A percentile compares a stretch with the other conserved stretches of the same genome.
phyloP scores from a whole-genome alignment of 208 protist species.

The Trypanosoma brucei region DNA sequence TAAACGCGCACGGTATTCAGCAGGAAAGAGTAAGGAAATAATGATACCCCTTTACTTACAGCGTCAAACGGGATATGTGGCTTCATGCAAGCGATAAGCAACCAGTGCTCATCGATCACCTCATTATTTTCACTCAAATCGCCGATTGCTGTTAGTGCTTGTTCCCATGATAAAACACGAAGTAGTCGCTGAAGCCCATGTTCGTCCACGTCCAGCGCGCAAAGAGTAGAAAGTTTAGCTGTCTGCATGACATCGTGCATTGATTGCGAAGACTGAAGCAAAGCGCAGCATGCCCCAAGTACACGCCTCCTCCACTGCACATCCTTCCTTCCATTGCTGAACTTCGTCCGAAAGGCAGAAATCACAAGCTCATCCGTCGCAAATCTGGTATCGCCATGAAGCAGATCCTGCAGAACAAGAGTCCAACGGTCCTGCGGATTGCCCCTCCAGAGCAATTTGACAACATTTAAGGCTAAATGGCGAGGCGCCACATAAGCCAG shows the following conservation, averaged over 20 bases:
- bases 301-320: conserved; percentile 24
- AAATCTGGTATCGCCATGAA: conserved; percentile 30
- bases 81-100: conserved; percentile 17
- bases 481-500: conserved; percentile 18
- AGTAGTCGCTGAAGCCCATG: conserved; percentile 69
- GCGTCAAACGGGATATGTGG: conserved; percentile 12
- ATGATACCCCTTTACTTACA: not conserved
- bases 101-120: conserved; percentile 52
- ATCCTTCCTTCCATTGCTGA: not conserved
- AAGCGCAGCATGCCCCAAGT: conserved; percentile 50
- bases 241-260: conserved; percentile 44
- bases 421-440: conserved; percentile 11
- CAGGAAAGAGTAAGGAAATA: conserved; percentile 10
- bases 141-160: conserved; percentile 25
- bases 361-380: conserved; percentile 15
- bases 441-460: conserved; percentile 22
- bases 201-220: conserved; percentile 51
- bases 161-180: conserved; percentile 32
- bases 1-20: conserved; percentile 9
- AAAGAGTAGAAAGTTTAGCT: conserved; percentile 23
- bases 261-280: conserved; percentile 35
- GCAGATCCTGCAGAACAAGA: conserved; percentile 33
- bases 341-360: not conserved
- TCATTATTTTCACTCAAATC: conserved; percentile 9
- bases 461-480: conserved; percentile 4